Conservation (phyloP, 2,329 filamentous ascomycete species). For the Dactylellina drechsleri region DNA sequence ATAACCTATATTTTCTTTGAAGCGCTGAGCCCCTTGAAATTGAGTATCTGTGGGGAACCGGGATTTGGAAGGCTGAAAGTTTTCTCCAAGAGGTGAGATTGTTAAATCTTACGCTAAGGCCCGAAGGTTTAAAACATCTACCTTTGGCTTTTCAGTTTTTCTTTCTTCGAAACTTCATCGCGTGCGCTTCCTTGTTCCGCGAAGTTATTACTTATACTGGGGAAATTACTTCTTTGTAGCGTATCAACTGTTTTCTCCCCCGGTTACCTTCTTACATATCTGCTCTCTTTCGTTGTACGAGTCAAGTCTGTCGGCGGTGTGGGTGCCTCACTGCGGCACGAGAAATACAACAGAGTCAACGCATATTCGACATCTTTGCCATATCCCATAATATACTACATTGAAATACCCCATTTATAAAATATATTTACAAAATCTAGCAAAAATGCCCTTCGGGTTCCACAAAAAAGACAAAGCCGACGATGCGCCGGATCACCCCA, state of each 20-base stretch:
- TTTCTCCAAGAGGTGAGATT: too few relatives aligned
- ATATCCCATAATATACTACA: background rate
- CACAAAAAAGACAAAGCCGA: constrained; percentile 42
- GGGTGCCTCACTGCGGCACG: background rate
- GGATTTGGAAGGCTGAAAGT: too few relatives aligned
- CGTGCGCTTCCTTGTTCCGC: too few relatives aligned
- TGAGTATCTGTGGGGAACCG: too few relatives aligned
- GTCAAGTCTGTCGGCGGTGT: background rate
- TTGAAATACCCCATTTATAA: background rate
- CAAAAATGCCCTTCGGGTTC: constrained; percentile 52
- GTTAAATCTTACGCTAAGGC: too few relatives aligned
- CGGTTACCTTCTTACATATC: background rate
- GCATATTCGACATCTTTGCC: constrained; percentile 1
- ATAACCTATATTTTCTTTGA: too few relatives aligned
- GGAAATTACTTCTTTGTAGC: background rate
- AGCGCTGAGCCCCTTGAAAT: too few relatives aligned
- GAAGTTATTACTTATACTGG: background rate
- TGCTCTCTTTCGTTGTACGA: background rate
- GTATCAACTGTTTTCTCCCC: background rate
- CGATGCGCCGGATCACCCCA: background rate
- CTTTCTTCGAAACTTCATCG: too few relatives aligned
- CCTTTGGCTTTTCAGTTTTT: too few relatives aligned
- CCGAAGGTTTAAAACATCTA: too few relatives aligned
- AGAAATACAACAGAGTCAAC: constrained; percentile 45
- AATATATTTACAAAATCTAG: background rate